Base-by-base conservation (phyloP, 768 basidiomycete species). In the Russula lepida region DNA sequence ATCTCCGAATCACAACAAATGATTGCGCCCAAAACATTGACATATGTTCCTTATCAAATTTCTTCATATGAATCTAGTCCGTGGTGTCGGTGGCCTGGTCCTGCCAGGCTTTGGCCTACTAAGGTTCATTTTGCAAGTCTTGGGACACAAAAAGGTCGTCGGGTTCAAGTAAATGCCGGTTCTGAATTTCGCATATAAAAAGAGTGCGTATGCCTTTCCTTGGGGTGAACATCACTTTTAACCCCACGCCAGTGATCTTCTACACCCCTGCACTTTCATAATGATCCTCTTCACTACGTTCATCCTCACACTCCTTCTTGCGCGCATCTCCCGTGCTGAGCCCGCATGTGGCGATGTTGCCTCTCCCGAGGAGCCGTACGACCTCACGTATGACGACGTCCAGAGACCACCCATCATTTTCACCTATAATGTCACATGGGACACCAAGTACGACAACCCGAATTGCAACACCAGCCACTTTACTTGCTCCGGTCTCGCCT, bases 401-500 rank as follows among this genome's bases (percentile, higher is more conserved):
- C 43, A 44, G n/a, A n/a, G n/a, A n/a, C n/a, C n/a, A n/a, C n/a
- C n/a, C n/a, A n/a, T n/a, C n/a, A n/a, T n/a, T n/a, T n/a, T n/a
- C 9, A 28, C 2, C 13, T 6, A 37, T 17, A 6, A 37, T 1
- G 35, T 37, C 35, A 37, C 15, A 6, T 37, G 35, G 35, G 33
- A 35, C 4, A 13, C 12, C 33, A 57, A 70, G 3, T 87, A 83
- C 69, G 86, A 85, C 71, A 70, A 76, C 13, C 57, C 59, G 2
- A 48, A 54, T 9, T 66, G 67, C 27, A 78, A 78, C 9, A 72
- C 84, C 21, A 59, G 68, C 65, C 70, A 65, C 3, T 75, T 81
- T 49, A 73, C 76, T 39, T 84, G 83, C 72, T 80, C 80, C 33
- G 11, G 33, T 15, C 72, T 86, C 28, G 41, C 76, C 19, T 74